phyloP scores from a whole-genome alignment of 495 filamentous ascomycete species.

The Daldinia caldariorum region DNA sequence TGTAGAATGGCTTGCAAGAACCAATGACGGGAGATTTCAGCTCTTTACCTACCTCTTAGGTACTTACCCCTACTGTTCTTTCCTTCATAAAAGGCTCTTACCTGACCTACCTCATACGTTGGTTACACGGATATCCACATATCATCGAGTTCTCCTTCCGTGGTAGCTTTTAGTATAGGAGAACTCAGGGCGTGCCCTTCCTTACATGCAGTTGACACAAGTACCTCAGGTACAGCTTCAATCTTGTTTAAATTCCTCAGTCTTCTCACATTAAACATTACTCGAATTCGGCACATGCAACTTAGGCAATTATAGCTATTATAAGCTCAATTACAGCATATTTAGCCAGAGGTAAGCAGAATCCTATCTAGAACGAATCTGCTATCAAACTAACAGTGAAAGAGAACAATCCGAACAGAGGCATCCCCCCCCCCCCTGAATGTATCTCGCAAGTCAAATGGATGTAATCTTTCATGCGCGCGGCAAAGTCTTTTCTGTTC shows the following conservation, averaged over 20 bases:
- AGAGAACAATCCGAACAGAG: slow-evolving; percentile 4
- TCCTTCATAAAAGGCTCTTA: not conserved
- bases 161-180: not conserved
- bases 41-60: no score
- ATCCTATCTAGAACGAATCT: slow-evolving; percentile 16
- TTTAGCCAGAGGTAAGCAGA: slow-evolving; percentile 10
- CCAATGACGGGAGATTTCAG: not conserved
- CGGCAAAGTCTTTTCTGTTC: slow-evolving; percentile 46
- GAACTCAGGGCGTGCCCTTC: no score
- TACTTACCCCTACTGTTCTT: no score
- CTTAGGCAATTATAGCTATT: slow-evolving; percentile 2
- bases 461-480: slow-evolving; percentile 37
- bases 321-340: not conserved
- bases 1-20: not conserved
- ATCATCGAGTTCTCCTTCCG: slow-evolving; percentile 12
- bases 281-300: not conserved
- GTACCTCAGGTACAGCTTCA: not conserved
- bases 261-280: not conserved
- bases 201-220: no score
- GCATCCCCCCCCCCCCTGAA: slow-evolving; percentile 5
- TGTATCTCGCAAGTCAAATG: slow-evolving; percentile 33
- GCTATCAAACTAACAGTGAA: not conserved
- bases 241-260: not conserved
- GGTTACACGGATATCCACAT: not conserved
- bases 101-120: not conserved